Base-by-base conservation (phyloP, 805 yeast species). In the Myxozyma nipponensis region DNA sequence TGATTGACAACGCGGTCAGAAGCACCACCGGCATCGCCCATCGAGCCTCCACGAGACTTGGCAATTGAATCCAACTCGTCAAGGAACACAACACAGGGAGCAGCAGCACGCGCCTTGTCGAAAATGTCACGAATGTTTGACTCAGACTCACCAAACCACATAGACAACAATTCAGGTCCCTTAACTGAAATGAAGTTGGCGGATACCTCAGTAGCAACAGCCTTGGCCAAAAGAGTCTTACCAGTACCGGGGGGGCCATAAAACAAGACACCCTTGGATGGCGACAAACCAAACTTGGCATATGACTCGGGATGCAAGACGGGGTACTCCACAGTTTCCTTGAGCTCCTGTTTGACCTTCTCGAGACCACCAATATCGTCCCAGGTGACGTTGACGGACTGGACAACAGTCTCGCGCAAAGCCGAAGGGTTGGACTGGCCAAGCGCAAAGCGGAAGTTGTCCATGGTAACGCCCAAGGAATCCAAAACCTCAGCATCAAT, bases 161-260 rank as follows among this genome's bases (percentile, higher is more conserved):
- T 91, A 72, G 95, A 86, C 69, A 91, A 80, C 69, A 91, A 77
- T 74, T 89, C 97, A 34, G 97, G 97, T 62, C 97, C 97, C 74
- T 89, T 89, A 47, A 91, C 98, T 43, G 96, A 86, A 61, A 93
- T 93, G 74, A 93, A 93, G 72, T 93, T 93, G 32, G 98, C 99
- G 56, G 96, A 86, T 35, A 93, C 98, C 71, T 93, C 98, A 43
- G 98, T 93, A 43, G 99, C 99, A 62, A 93, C 98, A 48, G 99
- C 99, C 74, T 93, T 93, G 42, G 98, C 98, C 65, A 93, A 78
- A 66, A 93, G 75, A 3, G 99, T 93, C 76, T 93, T 93, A 89
- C 98, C 98, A 54, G 98, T 93, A 86, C 99, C 99, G 54, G 99
- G 99, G 47, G 99, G 99, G 63, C 99, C 99, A 70, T 86, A 93